phyloP scores from a whole-genome alignment of 352 stramenopile genomes.

The Lagenidium giganteum region DNA sequence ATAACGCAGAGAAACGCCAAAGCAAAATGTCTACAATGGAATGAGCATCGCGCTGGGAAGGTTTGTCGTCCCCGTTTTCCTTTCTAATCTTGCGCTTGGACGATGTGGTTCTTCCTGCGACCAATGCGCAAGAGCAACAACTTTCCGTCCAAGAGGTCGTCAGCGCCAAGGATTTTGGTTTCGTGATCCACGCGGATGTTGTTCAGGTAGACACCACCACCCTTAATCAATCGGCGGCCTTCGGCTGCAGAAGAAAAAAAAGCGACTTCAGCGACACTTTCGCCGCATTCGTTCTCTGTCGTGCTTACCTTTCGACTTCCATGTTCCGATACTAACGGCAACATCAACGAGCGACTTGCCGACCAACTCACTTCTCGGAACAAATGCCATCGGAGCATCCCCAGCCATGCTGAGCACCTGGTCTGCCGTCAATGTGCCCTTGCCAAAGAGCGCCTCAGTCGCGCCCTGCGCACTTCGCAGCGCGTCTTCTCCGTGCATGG shows the following conservation, averaged over 20 bases:
- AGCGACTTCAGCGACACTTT: too few species aligned
- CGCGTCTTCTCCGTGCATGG: slow-evolving; percentile 92
- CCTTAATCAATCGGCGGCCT: slow-evolving; percentile 93
- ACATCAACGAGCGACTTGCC: slow-evolving; percentile 88
- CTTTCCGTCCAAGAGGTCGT: slow-evolving; percentile 56
- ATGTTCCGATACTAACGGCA: slow-evolving; percentile 83
- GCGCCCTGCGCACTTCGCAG: slow-evolving; percentile 50
- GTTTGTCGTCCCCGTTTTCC: neutral
- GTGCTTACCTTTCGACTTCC: slow-evolving; percentile 89
- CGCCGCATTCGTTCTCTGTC: too few species aligned
- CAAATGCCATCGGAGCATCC: slow-evolving; percentile 44
- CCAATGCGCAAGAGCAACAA: slow-evolving; percentile 67
- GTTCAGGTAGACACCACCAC: slow-evolving; percentile 93
- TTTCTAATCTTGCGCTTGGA: slow-evolving; percentile 38
- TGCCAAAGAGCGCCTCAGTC: slow-evolving; percentile 67
- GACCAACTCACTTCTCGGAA: slow-evolving; percentile 46
- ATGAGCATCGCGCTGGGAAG: too few species aligned
- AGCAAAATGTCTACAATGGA: too few species aligned
- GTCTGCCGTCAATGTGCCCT: slow-evolving; percentile 52
- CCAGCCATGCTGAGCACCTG: slow-evolving; percentile 64
- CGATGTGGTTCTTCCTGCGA: slow-evolving; percentile 78
- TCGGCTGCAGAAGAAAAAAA: slow-evolving; percentile 60
- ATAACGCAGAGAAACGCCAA: too few species aligned
- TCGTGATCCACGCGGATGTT: slow-evolving; percentile 78
- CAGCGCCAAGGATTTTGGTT: slow-evolving; percentile 18